These are phyloP conservation scores for Pichiaceae sp. DNA, from an alignment of 1,139 yeast species.

Conservation along the genomic window DNA sequence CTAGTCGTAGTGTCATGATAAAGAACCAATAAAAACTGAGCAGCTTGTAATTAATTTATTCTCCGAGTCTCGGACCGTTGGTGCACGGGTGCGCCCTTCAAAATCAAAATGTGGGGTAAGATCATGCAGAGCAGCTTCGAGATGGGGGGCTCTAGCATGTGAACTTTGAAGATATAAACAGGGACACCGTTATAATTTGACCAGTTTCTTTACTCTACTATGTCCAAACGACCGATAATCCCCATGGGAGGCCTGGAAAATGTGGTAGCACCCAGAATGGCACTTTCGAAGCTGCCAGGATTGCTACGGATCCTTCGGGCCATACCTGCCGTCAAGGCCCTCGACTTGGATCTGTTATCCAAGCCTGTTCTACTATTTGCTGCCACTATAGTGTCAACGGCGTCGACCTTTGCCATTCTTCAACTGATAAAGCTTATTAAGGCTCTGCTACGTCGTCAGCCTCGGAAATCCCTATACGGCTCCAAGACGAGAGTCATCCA, in stretches of 20 bases:
- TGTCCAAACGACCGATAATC: no score
- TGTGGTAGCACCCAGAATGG: no score
- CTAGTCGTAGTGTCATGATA: no score
- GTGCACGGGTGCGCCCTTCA: no score
- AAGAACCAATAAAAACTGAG: no score
- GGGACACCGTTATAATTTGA: no score
- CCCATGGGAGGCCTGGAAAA: no score
- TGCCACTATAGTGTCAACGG: constrained; percentile 18
- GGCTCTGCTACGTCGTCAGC: not conserved
- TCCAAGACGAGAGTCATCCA: constrained; percentile 36
- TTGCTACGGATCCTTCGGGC: not conserved
- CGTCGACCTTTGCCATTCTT: constrained; percentile 12
- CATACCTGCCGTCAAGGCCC: not conserved
- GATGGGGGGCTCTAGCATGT: not conserved
- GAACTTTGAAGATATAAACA: not conserved
- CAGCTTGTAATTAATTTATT: no score
- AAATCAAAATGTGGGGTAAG: no score
- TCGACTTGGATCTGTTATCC: not conserved
- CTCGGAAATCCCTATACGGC: not conserved
- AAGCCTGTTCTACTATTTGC: constrained; percentile 16
- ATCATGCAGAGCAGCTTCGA: not conserved
- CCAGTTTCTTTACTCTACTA: no score
- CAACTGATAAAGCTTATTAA: constrained; percentile 8
- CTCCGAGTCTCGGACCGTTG: no score
- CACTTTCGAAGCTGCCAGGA: no score